Conservation (phyloP, 2,329 filamentous ascomycete genomes). For the Aspergillus amoenus region DNA sequence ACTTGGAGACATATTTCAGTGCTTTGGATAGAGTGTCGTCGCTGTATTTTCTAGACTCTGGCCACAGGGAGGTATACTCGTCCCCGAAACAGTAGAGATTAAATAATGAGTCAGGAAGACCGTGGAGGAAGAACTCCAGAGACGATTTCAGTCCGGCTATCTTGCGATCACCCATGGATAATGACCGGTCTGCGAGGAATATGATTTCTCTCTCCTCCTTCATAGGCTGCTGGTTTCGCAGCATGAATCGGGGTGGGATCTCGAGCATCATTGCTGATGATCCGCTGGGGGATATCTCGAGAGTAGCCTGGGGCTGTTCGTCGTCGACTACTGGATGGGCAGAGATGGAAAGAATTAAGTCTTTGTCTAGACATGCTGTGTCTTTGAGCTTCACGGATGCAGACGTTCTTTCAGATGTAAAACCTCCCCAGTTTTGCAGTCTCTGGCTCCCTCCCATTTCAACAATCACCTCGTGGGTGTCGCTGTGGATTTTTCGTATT, state of each 20-base stretch:
- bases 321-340: not conserved
- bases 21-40: conserved; percentile 48
- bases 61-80: conserved; percentile 48
- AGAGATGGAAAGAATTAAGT: not conserved
- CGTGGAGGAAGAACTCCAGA: conserved; percentile 64
- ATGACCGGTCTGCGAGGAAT: conserved; percentile 20
- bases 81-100: conserved; percentile 69
- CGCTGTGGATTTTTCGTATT: conserved; percentile 4
- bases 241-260: conserved; percentile 14
- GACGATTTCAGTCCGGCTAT: conserved; percentile 57
- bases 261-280: conserved; percentile 5
- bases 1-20: conserved; percentile 41
- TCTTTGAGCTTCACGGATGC: not conserved
- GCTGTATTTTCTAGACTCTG: conserved; percentile 49
- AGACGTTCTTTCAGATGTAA: not conserved
- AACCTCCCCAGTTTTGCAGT: not conserved
- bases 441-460: not conserved
- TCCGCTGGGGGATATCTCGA: not conserved
- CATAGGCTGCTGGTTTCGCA: not conserved
- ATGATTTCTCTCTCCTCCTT: conserved; percentile 16
- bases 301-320: not conserved
- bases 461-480: not conserved
- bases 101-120: conserved; percentile 65
- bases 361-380: not conserved
- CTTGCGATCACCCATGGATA: conserved; percentile 30